Percentiles rank a stretch among this genome's conserved stretches.
Conservation (phyloP, 2,329 filamentous ascomycete genomes). For the Oidium heveae region DNA sequence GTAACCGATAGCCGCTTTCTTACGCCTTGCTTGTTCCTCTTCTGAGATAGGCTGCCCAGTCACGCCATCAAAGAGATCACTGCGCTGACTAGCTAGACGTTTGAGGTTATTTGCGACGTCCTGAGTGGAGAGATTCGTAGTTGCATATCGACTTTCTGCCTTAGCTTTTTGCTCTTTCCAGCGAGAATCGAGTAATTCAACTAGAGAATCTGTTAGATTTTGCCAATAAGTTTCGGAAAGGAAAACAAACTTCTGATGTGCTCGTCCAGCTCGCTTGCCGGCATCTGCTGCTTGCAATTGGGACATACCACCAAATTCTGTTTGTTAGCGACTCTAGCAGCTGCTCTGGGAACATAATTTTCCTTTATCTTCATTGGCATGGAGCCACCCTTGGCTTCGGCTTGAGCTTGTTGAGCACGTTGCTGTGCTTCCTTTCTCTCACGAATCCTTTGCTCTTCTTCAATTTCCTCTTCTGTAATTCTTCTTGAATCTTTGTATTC, state of each 20-base stretch:
- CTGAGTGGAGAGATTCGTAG: constrained; percentile 61
- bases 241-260: constrained; percentile 55
- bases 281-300: constrained; percentile 79
- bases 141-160: constrained; percentile 58
- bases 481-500: constrained; percentile 11
- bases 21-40: constrained; percentile 50
- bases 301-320: constrained; percentile 53
- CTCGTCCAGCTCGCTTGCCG: constrained; percentile 64
- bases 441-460: constrained; percentile 35
- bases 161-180: constrained; percentile 95
- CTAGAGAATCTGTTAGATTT: constrained; percentile 12
- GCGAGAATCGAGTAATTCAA: constrained; percentile 75
- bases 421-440: constrained; percentile 33
- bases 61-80: constrained; percentile 59
- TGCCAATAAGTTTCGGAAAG: not conserved
- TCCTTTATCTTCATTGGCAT: constrained; percentile 72
- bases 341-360: constrained; percentile 73
- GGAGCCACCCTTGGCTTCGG: constrained; percentile 44
- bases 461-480: constrained; percentile 25
- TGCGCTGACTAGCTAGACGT: constrained; percentile 70
- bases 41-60: constrained; percentile 43
- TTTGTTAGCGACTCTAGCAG: constrained; percentile 42
- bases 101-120: constrained; percentile 91
- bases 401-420: constrained; percentile 50
- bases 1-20: constrained; percentile 45